Conservation (phyloP, 2,329 filamentous ascomycete species). For the Ceratocystis lukuohia region DNA sequence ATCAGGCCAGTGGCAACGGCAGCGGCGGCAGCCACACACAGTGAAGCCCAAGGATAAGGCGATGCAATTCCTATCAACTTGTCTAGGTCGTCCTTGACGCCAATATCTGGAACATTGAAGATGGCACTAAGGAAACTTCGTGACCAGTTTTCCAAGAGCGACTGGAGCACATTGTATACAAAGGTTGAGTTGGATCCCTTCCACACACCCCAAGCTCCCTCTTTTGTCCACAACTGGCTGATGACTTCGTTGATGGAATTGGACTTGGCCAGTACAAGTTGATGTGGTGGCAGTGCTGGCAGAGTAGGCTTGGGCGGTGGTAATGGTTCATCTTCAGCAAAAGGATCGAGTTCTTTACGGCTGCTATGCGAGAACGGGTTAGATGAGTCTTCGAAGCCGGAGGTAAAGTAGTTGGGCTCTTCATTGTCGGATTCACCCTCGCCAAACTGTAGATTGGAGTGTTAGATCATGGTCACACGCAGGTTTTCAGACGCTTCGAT, state of each 20-base stretch:
- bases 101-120: conserved; percentile 76
- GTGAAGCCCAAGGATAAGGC: conserved; percentile 66
- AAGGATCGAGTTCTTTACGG: conserved; percentile 17
- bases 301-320: conserved; percentile 21
- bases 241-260: conserved; percentile 80
- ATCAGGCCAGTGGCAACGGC: conserved; percentile 62
- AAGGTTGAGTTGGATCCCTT: conserved; percentile 89
- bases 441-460: conserved; percentile 13
- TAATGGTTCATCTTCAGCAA: conserved; percentile 16
- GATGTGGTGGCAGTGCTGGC: conserved; percentile 36
- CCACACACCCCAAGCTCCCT: conserved; percentile 86
- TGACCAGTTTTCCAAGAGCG: conserved; percentile 83
- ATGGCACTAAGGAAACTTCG: conserved; percentile 81
- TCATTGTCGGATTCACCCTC: conserved; percentile 52
- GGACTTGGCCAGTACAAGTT: conserved; percentile 56
- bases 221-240: conserved; percentile 75
- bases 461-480: no score
- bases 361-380: conserved; percentile 22
- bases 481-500: no score
- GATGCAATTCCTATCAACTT: conserved; percentile 59
- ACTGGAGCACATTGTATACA: conserved; percentile 73
- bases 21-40: conserved; percentile 55
- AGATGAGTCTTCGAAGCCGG: conserved; percentile 43
- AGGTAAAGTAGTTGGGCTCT: conserved; percentile 75
- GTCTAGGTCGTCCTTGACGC: conserved; percentile 62